These are phyloP conservation scores for Cordyceps pruinosa DNA, from an alignment of 2,329 filamentous ascomycete species.

Conservation along the genomic window DNA sequence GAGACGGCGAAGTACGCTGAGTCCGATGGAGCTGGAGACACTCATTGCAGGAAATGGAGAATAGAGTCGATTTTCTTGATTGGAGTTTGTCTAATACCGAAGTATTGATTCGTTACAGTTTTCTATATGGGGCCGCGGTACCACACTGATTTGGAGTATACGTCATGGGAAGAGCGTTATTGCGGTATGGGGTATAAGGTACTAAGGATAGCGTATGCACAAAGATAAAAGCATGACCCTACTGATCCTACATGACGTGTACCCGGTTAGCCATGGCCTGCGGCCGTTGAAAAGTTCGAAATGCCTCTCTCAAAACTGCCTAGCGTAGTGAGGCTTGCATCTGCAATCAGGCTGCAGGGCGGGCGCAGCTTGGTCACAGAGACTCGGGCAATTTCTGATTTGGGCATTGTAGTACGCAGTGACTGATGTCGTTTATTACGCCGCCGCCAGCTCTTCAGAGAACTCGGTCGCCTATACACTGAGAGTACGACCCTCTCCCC, in stretches of 20 bases:
- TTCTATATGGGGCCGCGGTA: background rate
- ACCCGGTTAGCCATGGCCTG: background rate
- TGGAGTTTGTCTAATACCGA: background rate
- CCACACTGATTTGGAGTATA: background rate
- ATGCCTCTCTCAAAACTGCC: background rate
- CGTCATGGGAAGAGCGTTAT: background rate
- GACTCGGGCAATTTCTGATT: no score
- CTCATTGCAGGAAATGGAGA: constrained; percentile 48
- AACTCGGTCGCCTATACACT: no score
- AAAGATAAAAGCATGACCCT: background rate
- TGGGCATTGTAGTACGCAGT: no score
- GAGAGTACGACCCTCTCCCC: no score
- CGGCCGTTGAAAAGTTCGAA: background rate
- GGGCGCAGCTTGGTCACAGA: no score
- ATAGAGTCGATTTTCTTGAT: constrained; percentile 13
- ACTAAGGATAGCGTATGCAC: background rate
- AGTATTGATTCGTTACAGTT: background rate
- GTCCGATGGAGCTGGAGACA: constrained; percentile 65
- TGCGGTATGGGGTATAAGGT: background rate
- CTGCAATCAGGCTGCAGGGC: background rate
- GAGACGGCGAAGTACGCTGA: constrained; percentile 66
- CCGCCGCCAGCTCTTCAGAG: no score
- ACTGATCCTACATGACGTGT: background rate
- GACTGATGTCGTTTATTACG: no score
- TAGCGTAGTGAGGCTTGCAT: background rate